phyloP scores from a whole-genome alignment of 2,329 filamentous ascomycete species.

The Ramichloridium luteum region DNA sequence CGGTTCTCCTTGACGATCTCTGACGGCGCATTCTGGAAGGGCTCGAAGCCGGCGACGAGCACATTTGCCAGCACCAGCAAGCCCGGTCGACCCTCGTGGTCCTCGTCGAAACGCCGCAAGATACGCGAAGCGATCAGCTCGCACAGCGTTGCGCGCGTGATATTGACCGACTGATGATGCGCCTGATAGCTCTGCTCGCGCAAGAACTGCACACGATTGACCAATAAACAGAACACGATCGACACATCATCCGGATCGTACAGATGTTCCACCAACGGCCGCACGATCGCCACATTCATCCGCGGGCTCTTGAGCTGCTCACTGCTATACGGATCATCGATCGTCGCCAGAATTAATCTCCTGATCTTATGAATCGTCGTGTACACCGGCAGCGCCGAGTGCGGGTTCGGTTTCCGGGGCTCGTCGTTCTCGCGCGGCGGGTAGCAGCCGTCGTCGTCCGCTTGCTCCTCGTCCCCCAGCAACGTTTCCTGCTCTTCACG shows the following conservation, averaged over 20 bases:
- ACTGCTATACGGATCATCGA: constrained; percentile 53
- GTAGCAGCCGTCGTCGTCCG: constrained; percentile 35
- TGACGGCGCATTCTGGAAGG: constrained; percentile 68
- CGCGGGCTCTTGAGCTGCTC: constrained; percentile 70
- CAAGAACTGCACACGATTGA: constrained; percentile 69
- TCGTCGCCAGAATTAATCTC: constrained; percentile 34
- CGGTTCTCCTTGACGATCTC: constrained; percentile 50
- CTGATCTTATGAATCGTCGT: constrained; percentile 56
- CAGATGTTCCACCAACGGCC: constrained; percentile 71
- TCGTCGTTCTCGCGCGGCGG: constrained; percentile 27
- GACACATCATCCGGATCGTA: constrained; percentile 71
- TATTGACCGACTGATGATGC: constrained; percentile 71
- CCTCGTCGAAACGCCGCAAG: constrained; percentile 65
- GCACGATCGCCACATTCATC: constrained; percentile 68
- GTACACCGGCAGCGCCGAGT: constrained; percentile 58
- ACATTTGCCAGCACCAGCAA: constrained; percentile 66
- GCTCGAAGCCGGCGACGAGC: constrained; percentile 70
- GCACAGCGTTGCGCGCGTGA: constrained; percentile 64
- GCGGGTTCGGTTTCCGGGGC: constrained; percentile 39
- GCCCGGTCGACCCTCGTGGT: constrained; percentile 57
- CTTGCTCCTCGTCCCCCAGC: constrained; percentile 33
- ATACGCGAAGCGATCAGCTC: constrained; percentile 70
- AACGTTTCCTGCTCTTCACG: constrained; percentile 38
- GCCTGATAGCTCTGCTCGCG: constrained; percentile 63
- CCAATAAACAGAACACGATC: constrained; percentile 71